Evolutionary conservation across 2,329 filamentous ascomycete genomes (phyloP).

Genomic region (Fusarium denticulatum): DNA sequence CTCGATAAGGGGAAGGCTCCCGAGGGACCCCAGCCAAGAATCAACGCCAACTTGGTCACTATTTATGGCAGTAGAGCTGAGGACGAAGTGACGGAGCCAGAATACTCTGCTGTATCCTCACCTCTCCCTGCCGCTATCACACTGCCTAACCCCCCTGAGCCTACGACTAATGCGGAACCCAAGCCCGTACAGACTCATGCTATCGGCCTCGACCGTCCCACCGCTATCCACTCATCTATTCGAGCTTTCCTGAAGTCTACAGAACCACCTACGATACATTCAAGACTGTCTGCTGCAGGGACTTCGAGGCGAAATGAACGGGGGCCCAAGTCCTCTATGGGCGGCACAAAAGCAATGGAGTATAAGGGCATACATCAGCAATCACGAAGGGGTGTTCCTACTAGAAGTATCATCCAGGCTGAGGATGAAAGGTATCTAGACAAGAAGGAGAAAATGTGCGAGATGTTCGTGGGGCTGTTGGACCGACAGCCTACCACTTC

Average conservation of each 20-base stretch:
- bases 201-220: background rate
- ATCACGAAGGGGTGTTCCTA: background rate
- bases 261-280: background rate
- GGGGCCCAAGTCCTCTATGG: background rate
- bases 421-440: background rate
- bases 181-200: background rate
- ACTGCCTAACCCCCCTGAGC: background rate
- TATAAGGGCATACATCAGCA: too few species aligned
- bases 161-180: background rate
- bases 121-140: background rate
- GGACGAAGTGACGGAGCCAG: background rate
- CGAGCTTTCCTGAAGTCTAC: background rate
- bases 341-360: background rate
- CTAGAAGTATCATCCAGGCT: background rate
- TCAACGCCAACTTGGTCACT: background rate
- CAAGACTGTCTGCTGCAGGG: background rate
- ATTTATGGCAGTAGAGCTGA: background rate
- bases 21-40: background rate
- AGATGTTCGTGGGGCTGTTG: background rate
- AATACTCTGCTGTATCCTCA: background rate
- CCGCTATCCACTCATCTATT: background rate
- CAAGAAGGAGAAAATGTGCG: background rate
- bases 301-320: background rate
- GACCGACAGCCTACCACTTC: too few species aligned
- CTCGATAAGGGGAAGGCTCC: background rate